Evolutionary conservation across 352 stramenopile species (phyloP).

Genomic region (Phytophthora chlamydospora): DNA sequence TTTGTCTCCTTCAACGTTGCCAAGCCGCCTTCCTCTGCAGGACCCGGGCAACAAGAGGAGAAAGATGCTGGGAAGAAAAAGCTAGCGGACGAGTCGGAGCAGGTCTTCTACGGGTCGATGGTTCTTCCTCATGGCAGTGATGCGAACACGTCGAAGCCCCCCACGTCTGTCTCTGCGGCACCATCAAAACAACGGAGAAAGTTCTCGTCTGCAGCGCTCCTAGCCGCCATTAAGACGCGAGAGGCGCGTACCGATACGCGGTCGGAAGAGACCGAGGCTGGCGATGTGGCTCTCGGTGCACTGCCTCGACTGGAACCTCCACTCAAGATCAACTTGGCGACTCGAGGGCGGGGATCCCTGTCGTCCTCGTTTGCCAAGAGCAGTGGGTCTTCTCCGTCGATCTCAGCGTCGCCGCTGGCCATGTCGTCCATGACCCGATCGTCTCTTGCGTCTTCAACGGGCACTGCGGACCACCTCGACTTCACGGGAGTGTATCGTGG

Average conservation of each 20-base stretch:
- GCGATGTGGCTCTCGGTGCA: conserved; percentile 28
- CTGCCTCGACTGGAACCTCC: conserved; percentile 22
- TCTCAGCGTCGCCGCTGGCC: conserved; percentile 20
- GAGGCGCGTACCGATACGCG: conserved; percentile 25
- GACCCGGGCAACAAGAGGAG: neutral
- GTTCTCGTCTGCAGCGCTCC: conserved; percentile 29
- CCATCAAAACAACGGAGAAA: conserved; percentile 9
- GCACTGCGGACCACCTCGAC: conserved; percentile 45
- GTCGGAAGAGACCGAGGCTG: conserved; percentile 37
- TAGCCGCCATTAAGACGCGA: conserved; percentile 36
- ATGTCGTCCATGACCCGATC: conserved; percentile 27
- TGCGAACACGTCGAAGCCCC: neutral
- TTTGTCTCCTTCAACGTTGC: conserved; percentile 37
- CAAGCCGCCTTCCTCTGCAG: conserved; percentile 4
- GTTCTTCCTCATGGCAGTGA: conserved; percentile 10
- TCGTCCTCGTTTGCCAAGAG: conserved; percentile 16
- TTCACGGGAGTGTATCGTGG: conserved; percentile 62
- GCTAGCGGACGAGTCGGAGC: neutral
- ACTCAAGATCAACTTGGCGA: conserved; percentile 30
- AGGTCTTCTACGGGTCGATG: conserved; percentile 16
- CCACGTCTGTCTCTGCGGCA: neutral
- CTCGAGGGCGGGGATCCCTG: conserved; percentile 21
- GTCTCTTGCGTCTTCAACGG: conserved; percentile 31
- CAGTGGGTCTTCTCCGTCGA: conserved; percentile 6
- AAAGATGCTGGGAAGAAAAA: neutral